A percentile compares a stretch with the other conserved stretches of the same genome.
Conservation (phyloP, 1,284 basidiomycete genomes). For the Cutaneotrichosporon sp. region DNA sequence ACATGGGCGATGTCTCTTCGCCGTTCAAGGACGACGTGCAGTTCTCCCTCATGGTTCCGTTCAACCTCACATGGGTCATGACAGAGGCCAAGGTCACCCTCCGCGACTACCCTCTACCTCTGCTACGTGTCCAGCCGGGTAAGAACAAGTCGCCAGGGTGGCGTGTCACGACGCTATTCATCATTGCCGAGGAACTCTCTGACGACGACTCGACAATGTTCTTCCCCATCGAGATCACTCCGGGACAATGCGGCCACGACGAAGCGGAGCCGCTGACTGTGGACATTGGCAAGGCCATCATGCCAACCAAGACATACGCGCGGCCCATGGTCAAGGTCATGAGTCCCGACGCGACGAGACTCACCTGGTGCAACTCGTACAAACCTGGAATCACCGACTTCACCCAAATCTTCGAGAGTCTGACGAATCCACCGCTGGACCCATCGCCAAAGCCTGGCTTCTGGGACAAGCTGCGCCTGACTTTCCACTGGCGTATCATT, state of each 20-base stretch:
- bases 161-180: slow-evolving; percentile 66
- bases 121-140: slow-evolving; percentile 50
- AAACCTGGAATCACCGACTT: slow-evolving; percentile 82
- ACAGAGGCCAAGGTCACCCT: slow-evolving; percentile 61
- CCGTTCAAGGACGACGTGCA: slow-evolving; percentile 63
- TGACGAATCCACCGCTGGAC: slow-evolving; percentile 76
- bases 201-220: slow-evolving; percentile 61
- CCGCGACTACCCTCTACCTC: slow-evolving; percentile 63
- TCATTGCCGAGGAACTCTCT: slow-evolving; percentile 86
- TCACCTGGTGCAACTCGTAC: slow-evolving; percentile 89
- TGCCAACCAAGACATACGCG: slow-evolving; percentile 92
- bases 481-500: slow-evolving; percentile 77
- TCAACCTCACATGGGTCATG: slow-evolving; percentile 71
- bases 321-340: slow-evolving; percentile 65
- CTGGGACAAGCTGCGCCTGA: slow-evolving; percentile 88
- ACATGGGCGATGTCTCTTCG: slow-evolving; percentile 48
- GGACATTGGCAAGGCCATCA: slow-evolving; percentile 81
- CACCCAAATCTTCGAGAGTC: slow-evolving; percentile 72
- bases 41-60: slow-evolving; percentile 77
- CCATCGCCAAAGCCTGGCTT: slow-evolving; percentile 84
- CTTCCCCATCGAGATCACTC: slow-evolving; percentile 63
- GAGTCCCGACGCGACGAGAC: slow-evolving; percentile 63
- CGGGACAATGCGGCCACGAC: slow-evolving; percentile 54
- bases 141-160: slow-evolving; percentile 15
- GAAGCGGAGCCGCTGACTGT: slow-evolving; percentile 61